phyloP scores from a whole-genome alignment of 768 basidiomycete genomes.

The Butyriboletus loyo region DNA sequence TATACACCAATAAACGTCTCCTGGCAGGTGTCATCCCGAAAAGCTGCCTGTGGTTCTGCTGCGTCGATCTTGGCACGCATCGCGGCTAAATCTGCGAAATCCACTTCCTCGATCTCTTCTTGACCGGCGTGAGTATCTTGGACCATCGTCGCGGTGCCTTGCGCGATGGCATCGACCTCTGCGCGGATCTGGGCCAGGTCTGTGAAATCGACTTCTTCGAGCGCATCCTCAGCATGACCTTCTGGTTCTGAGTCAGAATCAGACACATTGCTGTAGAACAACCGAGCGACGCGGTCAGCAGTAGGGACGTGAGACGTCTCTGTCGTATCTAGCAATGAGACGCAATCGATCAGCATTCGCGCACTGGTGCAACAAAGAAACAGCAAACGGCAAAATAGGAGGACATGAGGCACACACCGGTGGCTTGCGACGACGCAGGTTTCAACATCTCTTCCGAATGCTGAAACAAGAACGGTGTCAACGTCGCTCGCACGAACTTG shows the following conservation, averaged over 20 bases:
- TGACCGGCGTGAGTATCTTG: constrained; percentile 25
- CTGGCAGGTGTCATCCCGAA: constrained; percentile 25
- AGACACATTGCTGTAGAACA: constrained; percentile 48
- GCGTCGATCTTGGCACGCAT: constrained; percentile 21
- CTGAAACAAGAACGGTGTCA: constrained; percentile 50
- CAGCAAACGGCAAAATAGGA: not conserved
- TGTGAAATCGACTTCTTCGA: constrained; percentile 66
- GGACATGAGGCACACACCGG: constrained; percentile 33
- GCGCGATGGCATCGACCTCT: constrained; percentile 34
- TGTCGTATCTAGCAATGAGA: constrained; percentile 28
- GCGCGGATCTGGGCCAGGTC: constrained; percentile 51
- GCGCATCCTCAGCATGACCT: constrained; percentile 28
- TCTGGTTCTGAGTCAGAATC: constrained; percentile 31
- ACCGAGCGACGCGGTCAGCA: constrained; percentile 59
- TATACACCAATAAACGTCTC: constrained; percentile 40
- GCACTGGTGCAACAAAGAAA: not conserved
- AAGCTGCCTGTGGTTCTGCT: not conserved
- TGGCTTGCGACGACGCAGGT: constrained; percentile 46
- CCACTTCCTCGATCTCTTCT: constrained; percentile 44
- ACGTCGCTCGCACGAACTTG: constrained; percentile 59
- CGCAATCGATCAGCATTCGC: constrained; percentile 1
- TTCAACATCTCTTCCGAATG: constrained; percentile 61
- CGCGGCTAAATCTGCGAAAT: constrained; percentile 47
- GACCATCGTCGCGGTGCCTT: not conserved
- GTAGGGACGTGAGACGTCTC: constrained; percentile 63